Base-by-base conservation (phyloP, 331 rosid genomes). In the Rosa hybrid region DNA sequence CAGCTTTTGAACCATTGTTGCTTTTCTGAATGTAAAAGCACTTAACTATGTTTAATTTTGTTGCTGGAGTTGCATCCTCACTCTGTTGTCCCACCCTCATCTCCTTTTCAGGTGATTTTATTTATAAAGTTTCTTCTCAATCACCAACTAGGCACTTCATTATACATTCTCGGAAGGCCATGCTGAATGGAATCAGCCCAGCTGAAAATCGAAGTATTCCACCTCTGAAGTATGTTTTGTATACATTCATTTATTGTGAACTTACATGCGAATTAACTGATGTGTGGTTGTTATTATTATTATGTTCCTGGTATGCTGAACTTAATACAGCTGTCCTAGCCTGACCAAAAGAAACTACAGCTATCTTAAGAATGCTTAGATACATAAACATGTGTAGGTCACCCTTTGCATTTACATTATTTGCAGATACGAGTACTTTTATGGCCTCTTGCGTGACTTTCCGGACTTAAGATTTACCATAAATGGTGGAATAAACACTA, bases 181-280 rank as follows among this genome's bases (percentile, higher is more conserved):
- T 95, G 67, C 98, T 95, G 77, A 95, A 93, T 82, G 98, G 99
- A 88, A 89, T 95, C 53, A 95, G 96, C 84, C 99, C 99, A 44
- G 96, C 99, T 86, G 99, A 95, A 85, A 95, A 95, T 88, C 91
- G 99, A 78, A 90, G 87, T 71, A 89, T 95, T 80, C 98, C 99
- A 76, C 98, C 98, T 0, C 88, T 95, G 34, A 95, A 91, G 99
- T 95, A 91, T 38, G 96, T 12, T 12, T 56, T 68, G 20, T 75
- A 60, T 56, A 10, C 39, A 79, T 54, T 56, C 39, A 1, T 78
- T 51, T 11, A 72, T 76, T 79, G 59, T 59, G n/a, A 54, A 38
- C 53, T 41, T 56, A 46, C 68, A 34, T 30, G 81, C 42, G n/a
- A 46, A 18, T 34, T 21, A 38, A 21, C 7, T 65, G 34, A 68